Evolutionary conservation across 331 rosid genomes (phyloP), one percentile per base, ranked within the genome.

Genomic region (Pyrus hybrid): DNA sequence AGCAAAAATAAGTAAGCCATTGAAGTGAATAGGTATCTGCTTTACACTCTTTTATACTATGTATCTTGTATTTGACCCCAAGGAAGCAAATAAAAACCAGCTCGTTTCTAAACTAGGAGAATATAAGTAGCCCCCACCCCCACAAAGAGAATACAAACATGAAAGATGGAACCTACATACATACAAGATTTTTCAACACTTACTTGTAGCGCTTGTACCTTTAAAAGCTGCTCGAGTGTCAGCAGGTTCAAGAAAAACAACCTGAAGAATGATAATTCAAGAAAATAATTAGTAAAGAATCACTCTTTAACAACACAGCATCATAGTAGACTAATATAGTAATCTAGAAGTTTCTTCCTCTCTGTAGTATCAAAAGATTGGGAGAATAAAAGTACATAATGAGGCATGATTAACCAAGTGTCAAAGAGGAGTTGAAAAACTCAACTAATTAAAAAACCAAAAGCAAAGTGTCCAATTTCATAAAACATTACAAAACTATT

Each of bases 121-220:
- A 57, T 57, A 57, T 20, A n/a, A n/a, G 26, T 57, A 57, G 21
- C 6, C 58, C 56, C 56, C 16, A 8, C 26, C 63, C 63, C 25
- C 62, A n/a, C 1, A 57, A 7, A 30, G 49, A 71, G 14, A 29
- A 54, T 7, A 71, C 49, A 71, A 23, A 20, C 21, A 22, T 70
- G 51, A 51, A 29, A 14, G 49, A 13, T 2, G 53, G 22, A 53
- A 47, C 33, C 13, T 56, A 25, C 30, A 8, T 25, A n/a, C 29
- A 57, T n/a, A n/a, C n/a, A n/a, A 58, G 17, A 32, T 20, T 12
- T 30, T 54, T 0, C 33, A 63, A 67, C 60, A 76, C 89, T 89
- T 83, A 92, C 97, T 83, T 92, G 81, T 86, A 92, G 37, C 91
- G 91, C 88, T 87, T 95, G 89, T 92, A 95, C 96, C 96, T 86